These are phyloP conservation scores for Chaetomidium leptoderma DNA, from an alignment of 495 filamentous ascomycete species.

Conservation along the genomic window DNA sequence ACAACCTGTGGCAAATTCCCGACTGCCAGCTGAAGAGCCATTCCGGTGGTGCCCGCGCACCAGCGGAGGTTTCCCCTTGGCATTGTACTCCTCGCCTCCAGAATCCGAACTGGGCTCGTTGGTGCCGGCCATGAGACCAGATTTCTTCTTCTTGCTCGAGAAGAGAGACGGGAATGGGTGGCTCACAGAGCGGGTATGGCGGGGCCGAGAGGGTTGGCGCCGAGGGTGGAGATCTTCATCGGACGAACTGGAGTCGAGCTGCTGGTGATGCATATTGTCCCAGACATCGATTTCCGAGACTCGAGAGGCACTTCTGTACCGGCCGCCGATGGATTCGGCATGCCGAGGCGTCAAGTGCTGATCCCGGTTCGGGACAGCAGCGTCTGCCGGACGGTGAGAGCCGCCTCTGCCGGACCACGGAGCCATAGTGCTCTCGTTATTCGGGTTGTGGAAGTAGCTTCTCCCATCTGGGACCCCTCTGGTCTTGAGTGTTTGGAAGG, in stretches of 20 bases:
- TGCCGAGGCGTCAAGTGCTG: constrained; percentile 8
- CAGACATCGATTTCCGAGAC: constrained; percentile 21
- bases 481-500: background rate
- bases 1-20: constrained; percentile 59
- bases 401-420: constrained; percentile 27
- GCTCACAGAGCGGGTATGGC: constrained; percentile 68
- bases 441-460: background rate
- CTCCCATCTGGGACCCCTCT: background rate
- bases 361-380: background rate
- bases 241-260: constrained; percentile 41
- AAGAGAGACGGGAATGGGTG: constrained; percentile 69
- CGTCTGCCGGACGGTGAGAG: constrained; percentile 20
- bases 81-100: constrained; percentile 16
- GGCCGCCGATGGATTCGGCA: constrained; percentile 22
- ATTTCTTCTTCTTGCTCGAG: constrained; percentile 51
- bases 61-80: constrained; percentile 12
- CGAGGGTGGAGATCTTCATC: constrained; percentile 38
- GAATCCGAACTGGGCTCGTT: constrained; percentile 31
- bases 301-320: constrained; percentile 22
- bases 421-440: constrained; percentile 21
- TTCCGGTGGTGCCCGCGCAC: constrained; percentile 29
- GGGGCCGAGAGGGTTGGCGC: constrained; percentile 29
- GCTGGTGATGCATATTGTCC: constrained; percentile 24
- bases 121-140: constrained; percentile 16
- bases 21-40: constrained; percentile 29